Evolutionary conservation across 352 stramenopile species (phyloP).

Genomic region (Globisporangium megalacanthum): DNA sequence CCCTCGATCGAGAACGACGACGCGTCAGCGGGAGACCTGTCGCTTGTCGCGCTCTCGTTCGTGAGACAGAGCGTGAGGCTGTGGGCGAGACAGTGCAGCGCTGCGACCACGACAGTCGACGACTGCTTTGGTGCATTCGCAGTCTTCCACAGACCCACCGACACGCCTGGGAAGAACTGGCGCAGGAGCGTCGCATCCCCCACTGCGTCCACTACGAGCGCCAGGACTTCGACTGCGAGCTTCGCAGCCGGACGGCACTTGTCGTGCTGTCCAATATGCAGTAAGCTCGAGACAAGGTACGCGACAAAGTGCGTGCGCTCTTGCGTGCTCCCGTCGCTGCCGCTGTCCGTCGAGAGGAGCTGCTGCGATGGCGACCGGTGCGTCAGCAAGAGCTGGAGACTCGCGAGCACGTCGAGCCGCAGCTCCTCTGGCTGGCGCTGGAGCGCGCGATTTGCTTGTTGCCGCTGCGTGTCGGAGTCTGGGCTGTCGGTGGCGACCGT

Average conservation of each 20-base stretch:
- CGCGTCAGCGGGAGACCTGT: background rate
- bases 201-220: constrained; percentile 31
- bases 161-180: constrained; percentile 70
- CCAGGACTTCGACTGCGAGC: constrained; percentile 35
- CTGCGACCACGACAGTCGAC: constrained; percentile 57
- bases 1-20: constrained; percentile 15
- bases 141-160: constrained; percentile 54
- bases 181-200: constrained; percentile 32
- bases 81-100: constrained; percentile 43
- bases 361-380: constrained; percentile 3
- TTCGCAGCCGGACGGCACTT: constrained; percentile 33
- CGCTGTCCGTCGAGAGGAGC: constrained; percentile 9
- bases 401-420: constrained; percentile 37
- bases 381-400: constrained; percentile 34
- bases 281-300: constrained; percentile 52
- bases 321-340: constrained; percentile 2
- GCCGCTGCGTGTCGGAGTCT: background rate
- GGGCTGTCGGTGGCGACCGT: constrained; percentile 11
- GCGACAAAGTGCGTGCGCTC: constrained; percentile 64
- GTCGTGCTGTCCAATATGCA: constrained; percentile 56
- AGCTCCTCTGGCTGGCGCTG: constrained; percentile 54
- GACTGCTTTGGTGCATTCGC: constrained; percentile 59
- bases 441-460: constrained; percentile 2
- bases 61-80: constrained; percentile 32
- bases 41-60: constrained; percentile 4